Evolutionary conservation across 768 basidiomycete genomes (phyloP).

Genomic region (Russula brevipes): DNA sequence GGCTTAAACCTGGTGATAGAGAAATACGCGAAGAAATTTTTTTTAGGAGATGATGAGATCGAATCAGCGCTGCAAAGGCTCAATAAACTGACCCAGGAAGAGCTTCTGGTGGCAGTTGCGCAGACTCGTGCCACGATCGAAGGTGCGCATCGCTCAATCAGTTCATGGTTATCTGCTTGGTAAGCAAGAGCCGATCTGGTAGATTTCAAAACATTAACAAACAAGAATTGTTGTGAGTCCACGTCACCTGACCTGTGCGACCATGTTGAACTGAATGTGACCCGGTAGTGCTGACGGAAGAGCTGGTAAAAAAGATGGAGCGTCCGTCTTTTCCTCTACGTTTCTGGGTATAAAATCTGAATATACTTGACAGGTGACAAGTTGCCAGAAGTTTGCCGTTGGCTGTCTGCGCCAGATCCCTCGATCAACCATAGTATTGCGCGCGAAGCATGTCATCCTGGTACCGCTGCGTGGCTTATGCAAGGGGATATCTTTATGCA

Average conservation of each 20-base stretch:
- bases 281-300: neutral
- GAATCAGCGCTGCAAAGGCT: neutral
- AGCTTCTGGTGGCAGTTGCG: neutral
- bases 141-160: neutral
- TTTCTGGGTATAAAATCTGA: neutral
- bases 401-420: neutral
- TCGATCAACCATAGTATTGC: no score
- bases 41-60: neutral
- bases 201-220: neutral
- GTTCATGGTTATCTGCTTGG: neutral
- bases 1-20: neutral
- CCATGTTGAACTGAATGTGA: no score
- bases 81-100: neutral
- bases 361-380: neutral
- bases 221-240: neutral
- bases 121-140: neutral
- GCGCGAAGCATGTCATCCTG: no score
- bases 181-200: no score
- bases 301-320: neutral
- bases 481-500: no score
- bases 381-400: neutral
- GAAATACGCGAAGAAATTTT: neutral
- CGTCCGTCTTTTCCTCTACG: neutral
- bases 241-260: neutral
- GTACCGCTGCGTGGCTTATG: no score